Base-by-base conservation (phyloP, 2,329 filamentous ascomycete genomes). In the Teratosphaeria pseudoeucalypti region DNA sequence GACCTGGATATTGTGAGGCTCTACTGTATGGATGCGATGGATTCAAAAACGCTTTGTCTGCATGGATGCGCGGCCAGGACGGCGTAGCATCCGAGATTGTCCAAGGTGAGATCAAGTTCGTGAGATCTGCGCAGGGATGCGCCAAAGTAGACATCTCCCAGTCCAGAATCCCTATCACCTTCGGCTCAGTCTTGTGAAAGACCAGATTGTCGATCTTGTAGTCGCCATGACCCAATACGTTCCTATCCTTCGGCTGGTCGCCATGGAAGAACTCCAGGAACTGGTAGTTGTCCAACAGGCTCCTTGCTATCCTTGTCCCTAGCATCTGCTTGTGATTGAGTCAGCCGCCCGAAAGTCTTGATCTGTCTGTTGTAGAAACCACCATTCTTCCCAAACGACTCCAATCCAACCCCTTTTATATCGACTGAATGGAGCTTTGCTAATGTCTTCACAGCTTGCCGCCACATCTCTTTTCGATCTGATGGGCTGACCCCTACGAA, bases 121-220 rank as follows among this genome's bases (percentile, higher is more conserved):
- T 86, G 52, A 97, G 78, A 72, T 99, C 94, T 6, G 89, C 92
- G 27, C 96, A 82, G 1, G 94, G 94, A 73, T 99, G 92, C n/a
- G 94, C 94, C 58, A 96, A 86, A 0, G 94, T 97, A 39, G 90
- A 91, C 90, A 97, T 95, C 78, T 97, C 94, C 94, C 92, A 97
- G 76, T 99, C 94, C 6, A 97, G 77, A 58, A 97, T 91, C 3
- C 92, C 94, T 74, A 97, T 92, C 14, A 97, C 92, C 57, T 85
- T 80, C 6, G 92, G 85, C 73, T 92, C 88, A 0, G 89, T 92
- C 76, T 88, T 88, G 77, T 96, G 90, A 73, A 95, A 99, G 55
- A 79, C 77, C 34, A 79, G 70, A 59, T 79, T 80, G 64, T 79
- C 78, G 58, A 80, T 95, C 79, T 97, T 99, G 79, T 92, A 99